A percentile compares a stretch with the other conserved stretches of the same genome.
Evolutionary conservation across 768 basidiomycete species (phyloP).

Genomic region (Grammothele lineata): DNA sequence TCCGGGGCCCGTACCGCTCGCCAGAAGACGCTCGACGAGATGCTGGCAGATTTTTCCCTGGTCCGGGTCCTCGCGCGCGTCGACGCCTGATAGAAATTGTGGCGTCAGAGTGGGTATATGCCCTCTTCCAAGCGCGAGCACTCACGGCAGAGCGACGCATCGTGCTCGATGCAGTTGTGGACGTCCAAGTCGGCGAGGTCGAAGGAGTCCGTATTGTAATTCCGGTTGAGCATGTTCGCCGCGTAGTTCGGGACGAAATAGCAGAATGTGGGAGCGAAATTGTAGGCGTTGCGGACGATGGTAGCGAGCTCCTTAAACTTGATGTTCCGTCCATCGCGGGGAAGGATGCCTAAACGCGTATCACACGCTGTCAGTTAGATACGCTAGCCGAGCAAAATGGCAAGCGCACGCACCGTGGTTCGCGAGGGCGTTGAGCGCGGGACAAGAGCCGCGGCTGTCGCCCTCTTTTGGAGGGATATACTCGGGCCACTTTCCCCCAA

Average conservation of each 20-base stretch:
- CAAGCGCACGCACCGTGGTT: slow-evolving; percentile 62
- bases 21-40: slow-evolving; percentile 54
- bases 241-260: slow-evolving; percentile 60
- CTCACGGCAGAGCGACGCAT: slow-evolving; percentile 58
- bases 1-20: slow-evolving; percentile 51
- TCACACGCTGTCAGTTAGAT: no score
- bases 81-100: slow-evolving; percentile 62
- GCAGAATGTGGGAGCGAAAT: slow-evolving; percentile 67
- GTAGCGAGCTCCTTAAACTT: slow-evolving; percentile 45
- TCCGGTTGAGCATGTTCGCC: slow-evolving; percentile 53
- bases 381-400: neutral
- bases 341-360: slow-evolving; percentile 31
- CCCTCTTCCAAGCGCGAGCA: no score
- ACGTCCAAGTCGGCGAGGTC: slow-evolving; percentile 64
- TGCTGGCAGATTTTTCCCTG: slow-evolving; percentile 48
- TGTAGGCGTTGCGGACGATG: slow-evolving; percentile 53
- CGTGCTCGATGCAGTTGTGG: slow-evolving; percentile 76
- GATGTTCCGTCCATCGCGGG: slow-evolving; percentile 70
- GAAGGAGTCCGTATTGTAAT: slow-evolving; percentile 54
- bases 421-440: slow-evolving; percentile 75
- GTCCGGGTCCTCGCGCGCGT: slow-evolving; percentile 41
- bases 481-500: slow-evolving; percentile 65
- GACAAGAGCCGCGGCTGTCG: slow-evolving; percentile 72
- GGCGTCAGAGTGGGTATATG: no score
- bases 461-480: slow-evolving; percentile 51